Evolutionary conservation across 148 eudicot species (phyloP).

Genomic region (Diospyros lotus): DNA sequence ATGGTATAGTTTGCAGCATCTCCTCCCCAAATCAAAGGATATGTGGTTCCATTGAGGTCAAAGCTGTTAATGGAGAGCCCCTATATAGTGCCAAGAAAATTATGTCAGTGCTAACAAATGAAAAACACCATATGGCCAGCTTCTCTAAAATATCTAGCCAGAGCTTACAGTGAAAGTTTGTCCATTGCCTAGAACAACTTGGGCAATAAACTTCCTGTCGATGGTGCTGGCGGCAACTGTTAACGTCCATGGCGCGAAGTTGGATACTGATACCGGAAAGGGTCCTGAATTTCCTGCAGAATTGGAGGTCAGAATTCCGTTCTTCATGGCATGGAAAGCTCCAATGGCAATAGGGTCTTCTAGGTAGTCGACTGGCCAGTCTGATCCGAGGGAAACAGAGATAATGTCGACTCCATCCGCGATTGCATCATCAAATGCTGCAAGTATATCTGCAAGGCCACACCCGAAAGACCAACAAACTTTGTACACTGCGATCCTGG

Average conservation of each 20-base stretch:
- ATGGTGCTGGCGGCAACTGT: constrained; percentile 10
- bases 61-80: constrained; percentile 6
- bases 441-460: constrained; percentile 12
- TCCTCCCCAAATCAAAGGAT: constrained; percentile 2
- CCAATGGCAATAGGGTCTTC: constrained; percentile 19
- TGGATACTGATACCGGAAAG: not conserved
- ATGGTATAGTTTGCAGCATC: constrained; percentile 5
- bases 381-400: constrained; percentile 15
- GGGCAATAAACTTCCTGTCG: constrained; percentile 7
- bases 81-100: not conserved
- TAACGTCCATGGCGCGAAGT: constrained; percentile 12
- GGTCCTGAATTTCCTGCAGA: constrained; percentile 12
- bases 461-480: constrained; percentile 11
- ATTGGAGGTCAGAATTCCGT: constrained; percentile 9
- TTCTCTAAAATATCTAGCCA: not conserved
- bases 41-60: not conserved
- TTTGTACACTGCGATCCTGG: constrained; percentile 15
- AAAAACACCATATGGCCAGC: not conserved
- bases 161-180: not conserved
- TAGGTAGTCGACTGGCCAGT: not conserved
- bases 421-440: constrained; percentile 19
- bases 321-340: constrained; percentile 16
- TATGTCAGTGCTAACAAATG: no score
- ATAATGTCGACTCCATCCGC: constrained; percentile 19
- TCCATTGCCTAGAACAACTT: constrained; percentile 7